phyloP scores from a whole-genome alignment of 192 early-diverging fungal genomes.

The Rhizophagus prolifer region DNA sequence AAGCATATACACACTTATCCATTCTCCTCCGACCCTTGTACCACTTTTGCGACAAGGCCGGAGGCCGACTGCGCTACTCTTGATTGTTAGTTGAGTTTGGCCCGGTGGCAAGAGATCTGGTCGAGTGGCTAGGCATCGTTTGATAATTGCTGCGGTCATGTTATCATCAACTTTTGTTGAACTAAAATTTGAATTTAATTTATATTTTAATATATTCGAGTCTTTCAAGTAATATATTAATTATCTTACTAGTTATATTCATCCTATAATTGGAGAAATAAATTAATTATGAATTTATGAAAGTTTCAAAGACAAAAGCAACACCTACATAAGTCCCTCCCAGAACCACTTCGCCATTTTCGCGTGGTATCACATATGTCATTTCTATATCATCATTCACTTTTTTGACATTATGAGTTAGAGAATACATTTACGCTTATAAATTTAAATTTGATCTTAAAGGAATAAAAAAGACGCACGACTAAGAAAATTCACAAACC shows the following conservation, averaged over 20 bases:
- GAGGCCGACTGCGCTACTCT: constrained; percentile 50
- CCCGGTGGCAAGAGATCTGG: constrained; percentile 48
- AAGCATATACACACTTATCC: constrained; percentile 34
- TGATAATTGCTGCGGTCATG: constrained; percentile 48
- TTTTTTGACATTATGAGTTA: not conserved
- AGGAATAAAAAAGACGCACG: not conserved
- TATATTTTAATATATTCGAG: not conserved
- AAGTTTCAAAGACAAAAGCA: not conserved
- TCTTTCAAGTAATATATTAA: not conserved
- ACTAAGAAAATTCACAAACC: not conserved
- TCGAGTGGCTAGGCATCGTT: constrained; percentile 36
- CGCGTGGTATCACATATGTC: constrained; percentile 75
- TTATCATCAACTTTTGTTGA: constrained; percentile 33
- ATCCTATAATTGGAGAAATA: not conserved
- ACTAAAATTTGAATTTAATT: constrained; percentile 22
- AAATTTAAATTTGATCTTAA: not conserved
- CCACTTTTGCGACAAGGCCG: constrained; percentile 55
- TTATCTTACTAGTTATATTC: constrained; percentile 17
- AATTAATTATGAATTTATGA: not conserved
- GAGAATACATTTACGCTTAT: not conserved
- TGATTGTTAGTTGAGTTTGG: constrained; percentile 31
- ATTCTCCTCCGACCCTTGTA: constrained; percentile 49
- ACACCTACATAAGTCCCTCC: constrained; percentile 56
- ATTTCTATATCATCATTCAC: constrained; percentile 32
- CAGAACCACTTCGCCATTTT: constrained; percentile 70